These are phyloP conservation scores for Tricholoma terreum DNA, from an alignment of 768 basidiomycete genomes.

Conservation along the genomic window DNA sequence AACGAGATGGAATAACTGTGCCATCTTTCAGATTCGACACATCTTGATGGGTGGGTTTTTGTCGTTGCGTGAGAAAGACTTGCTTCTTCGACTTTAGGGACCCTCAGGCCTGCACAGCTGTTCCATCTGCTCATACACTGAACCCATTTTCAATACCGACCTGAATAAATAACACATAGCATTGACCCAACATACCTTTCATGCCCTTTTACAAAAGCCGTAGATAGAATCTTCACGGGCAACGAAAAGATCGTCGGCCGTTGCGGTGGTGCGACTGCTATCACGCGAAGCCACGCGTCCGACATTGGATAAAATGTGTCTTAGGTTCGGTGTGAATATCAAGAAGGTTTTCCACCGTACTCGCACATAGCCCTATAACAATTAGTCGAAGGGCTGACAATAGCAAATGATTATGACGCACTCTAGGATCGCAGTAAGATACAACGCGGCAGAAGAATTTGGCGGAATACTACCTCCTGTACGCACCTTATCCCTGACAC, in stretches of 20 bases:
- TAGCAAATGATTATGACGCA: slow-evolving; percentile 42
- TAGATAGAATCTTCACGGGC: slow-evolving; percentile 89
- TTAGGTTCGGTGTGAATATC: slow-evolving; percentile 26
- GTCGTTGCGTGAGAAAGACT: slow-evolving; percentile 61
- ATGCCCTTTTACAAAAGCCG: slow-evolving; percentile 79
- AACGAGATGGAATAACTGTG: slow-evolving; percentile 32
- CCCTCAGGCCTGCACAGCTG: slow-evolving; percentile 55
- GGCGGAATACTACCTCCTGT: slow-evolving; percentile 49
- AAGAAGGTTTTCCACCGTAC: slow-evolving; percentile 42
- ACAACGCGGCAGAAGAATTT: slow-evolving; percentile 75
- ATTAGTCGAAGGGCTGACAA: slow-evolving; percentile 25
- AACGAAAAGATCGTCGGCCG: slow-evolving; percentile 77
- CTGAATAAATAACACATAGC: neutral
- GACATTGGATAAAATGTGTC: slow-evolving; percentile 82
- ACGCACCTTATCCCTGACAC: slow-evolving; percentile 60
- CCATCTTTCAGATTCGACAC: slow-evolving; percentile 31
- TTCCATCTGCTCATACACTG: slow-evolving; percentile 82
- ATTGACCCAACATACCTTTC: slow-evolving; percentile 57
- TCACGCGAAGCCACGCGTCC: slow-evolving; percentile 84
- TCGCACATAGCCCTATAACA: slow-evolving; percentile 76
- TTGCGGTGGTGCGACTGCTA: slow-evolving; percentile 74
- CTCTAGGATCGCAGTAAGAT: slow-evolving; percentile 92
- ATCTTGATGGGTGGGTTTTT: slow-evolving; percentile 45
- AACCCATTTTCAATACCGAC: neutral
- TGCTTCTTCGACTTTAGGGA: slow-evolving; percentile 62